Evolutionary conservation across 2,329 filamentous ascomycete genomes (phyloP).

Genomic region (Stagonosporopsis rhizophila): DNA sequence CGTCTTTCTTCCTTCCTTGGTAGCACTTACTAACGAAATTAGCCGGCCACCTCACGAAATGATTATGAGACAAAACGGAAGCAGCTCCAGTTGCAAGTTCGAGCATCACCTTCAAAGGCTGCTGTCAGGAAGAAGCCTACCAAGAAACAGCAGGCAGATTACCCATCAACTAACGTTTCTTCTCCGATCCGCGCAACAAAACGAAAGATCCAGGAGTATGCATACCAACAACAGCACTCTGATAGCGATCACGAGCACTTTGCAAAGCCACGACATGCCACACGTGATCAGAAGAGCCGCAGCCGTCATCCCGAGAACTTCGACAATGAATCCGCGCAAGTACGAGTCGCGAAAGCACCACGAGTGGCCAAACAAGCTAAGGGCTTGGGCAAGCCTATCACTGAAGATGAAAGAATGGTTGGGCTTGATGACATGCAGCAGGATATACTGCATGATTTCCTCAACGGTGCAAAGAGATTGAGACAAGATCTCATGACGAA

Average conservation of each 20-base stretch:
- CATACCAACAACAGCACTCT: constrained; percentile 35
- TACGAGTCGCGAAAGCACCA: constrained; percentile 41
- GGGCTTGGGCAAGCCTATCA: constrained; percentile 65
- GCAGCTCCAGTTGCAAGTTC: constrained; percentile 61
- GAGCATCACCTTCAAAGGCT: constrained; percentile 54
- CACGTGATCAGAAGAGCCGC: constrained; percentile 34
- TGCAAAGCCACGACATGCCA: constrained; percentile 29
- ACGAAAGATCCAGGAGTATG: constrained; percentile 40
- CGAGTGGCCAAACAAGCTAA: constrained; percentile 48
- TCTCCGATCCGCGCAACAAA: constrained; percentile 64
- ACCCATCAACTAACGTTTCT: constrained; percentile 72
- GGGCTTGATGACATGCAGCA: constrained; percentile 66
- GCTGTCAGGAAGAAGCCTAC: constrained; percentile 26
- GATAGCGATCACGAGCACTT: constrained; percentile 39
- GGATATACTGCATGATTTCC: constrained; percentile 70
- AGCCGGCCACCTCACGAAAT: constrained; percentile 54
- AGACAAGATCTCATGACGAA: constrained; percentile 69
- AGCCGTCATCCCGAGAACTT: constrained; percentile 48
- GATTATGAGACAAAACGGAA: constrained; percentile 52
- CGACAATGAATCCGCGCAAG: constrained; percentile 54
- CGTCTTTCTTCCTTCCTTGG: constrained; percentile 35
- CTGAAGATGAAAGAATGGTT: constrained; percentile 61
- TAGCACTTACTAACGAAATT: constrained; percentile 23
- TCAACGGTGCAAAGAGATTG: constrained; percentile 65
- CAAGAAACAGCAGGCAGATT: constrained; percentile 51